Percentiles rank a stretch among this genome's conserved stretches.
phyloP scores from a whole-genome alignment of 164 flowering plant genomes.

The Brasenia schreberi region DNA sequence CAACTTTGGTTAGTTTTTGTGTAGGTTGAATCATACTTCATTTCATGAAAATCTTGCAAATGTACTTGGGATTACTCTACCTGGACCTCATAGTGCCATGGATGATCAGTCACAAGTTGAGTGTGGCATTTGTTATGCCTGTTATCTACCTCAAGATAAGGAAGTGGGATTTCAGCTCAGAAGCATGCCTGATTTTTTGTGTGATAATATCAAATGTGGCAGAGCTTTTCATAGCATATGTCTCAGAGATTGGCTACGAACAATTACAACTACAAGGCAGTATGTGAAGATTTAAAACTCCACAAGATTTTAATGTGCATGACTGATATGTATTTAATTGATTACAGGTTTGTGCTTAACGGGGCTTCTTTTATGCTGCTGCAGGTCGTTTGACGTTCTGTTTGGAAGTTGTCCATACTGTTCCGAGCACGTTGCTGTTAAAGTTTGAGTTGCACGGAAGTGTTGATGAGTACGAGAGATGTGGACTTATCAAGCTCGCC shows the following conservation, averaged over 20 bases:
- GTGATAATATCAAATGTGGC: slow-evolving; percentile 59
- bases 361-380: slow-evolving; percentile 1
- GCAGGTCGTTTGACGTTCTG: slow-evolving; percentile 71
- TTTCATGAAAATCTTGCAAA: slow-evolving; percentile 42
- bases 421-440: slow-evolving; percentile 72
- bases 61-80: slow-evolving; percentile 39
- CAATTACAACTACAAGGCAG: slow-evolving; percentile 83
- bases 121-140: slow-evolving; percentile 90
- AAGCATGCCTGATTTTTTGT: slow-evolving; percentile 51
- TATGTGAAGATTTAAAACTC: slow-evolving; percentile 20
- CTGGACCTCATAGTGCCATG: slow-evolving; percentile 26
- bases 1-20: neutral
- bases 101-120: slow-evolving; percentile 39
- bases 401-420: slow-evolving; percentile 89
- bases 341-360: neutral
- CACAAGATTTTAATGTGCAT: neutral
- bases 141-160: slow-evolving; percentile 63
- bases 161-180: slow-evolving; percentile 72
- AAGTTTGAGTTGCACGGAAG: slow-evolving; percentile 7
- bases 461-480: neutral
- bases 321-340: neutral
- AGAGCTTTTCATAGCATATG: slow-evolving; percentile 69
- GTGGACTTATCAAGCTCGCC: no score
- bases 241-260: slow-evolving; percentile 74
- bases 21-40: slow-evolving; percentile 41